Evolutionary conservation across 805 yeast genomes (phyloP), one percentile per base, ranked within the genome.

Genomic region (Candida arabinofermentans): DNA sequence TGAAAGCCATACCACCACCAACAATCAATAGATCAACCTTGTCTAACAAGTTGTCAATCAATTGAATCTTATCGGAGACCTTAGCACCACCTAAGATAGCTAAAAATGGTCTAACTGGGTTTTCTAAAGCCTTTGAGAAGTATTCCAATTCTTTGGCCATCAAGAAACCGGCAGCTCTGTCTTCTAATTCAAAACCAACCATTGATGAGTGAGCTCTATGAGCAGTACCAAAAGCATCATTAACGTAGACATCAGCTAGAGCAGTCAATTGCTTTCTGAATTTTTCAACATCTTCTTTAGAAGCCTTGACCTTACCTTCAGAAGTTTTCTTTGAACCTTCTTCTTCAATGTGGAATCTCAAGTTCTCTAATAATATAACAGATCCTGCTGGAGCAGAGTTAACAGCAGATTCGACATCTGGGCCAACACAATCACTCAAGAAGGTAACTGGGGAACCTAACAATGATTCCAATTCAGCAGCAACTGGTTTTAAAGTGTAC

Each of bases 1-100:
- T 93, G 85, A 91, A 93, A 49, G 99, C 93, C 99, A 93, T 93
- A 75, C 99, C 99, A 75, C 99, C 99, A 68, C 99, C 98, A 62
- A 93, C 82, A 72, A 93, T 88, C 67, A 93, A 77, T 51, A 83
- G 71, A 72, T 93, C 85, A 62, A 93, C 98, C 81, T 93, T 93
- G 78, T 91, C 93, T 63, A 91, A 79, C 71, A 81, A 76, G 82
- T 90, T 93, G 76, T 93, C 98, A 64, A 93, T 93, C 72, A 93
- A 82, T 77, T 88, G 97, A 65, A 93, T 93, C 84, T 93, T 93
- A 74, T 93, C 99, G 54, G 96, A 85, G 56, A 93, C 98, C 81
- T 93, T 93, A 62, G 99, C 99, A 76, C 99, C 99, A 70, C 99
- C 99, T 57, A 93, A 80, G 67, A 93, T 93, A 58, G 99, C 99